phyloP scores from a whole-genome alignment of 202 grass and related monocot species.

The Brachypodium distachyon region DNA sequence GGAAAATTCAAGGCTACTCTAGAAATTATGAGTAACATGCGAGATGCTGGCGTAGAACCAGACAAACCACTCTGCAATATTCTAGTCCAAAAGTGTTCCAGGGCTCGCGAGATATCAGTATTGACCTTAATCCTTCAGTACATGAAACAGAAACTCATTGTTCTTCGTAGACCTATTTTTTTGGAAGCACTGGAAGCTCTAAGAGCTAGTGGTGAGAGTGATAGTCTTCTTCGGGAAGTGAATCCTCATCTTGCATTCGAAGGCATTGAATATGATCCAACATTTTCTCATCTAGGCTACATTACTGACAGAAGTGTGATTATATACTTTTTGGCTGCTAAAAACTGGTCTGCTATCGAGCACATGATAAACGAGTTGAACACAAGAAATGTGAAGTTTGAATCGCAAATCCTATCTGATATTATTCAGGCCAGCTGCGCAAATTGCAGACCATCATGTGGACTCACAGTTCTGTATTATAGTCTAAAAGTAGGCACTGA shows the following conservation, averaged over 20 bases:
- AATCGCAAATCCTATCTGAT: slow-evolving; percentile 39
- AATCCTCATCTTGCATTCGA: slow-evolving; percentile 58
- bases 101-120: slow-evolving; percentile 41
- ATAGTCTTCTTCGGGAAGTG: slow-evolving; percentile 58
- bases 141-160: slow-evolving; percentile 64
- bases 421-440: slow-evolving; percentile 47
- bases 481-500: slow-evolving; percentile 34
- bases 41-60: slow-evolving; percentile 64
- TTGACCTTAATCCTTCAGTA: slow-evolving; percentile 53
- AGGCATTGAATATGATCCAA: slow-evolving; percentile 38
- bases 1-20: slow-evolving; percentile 62
- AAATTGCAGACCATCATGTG: slow-evolving; percentile 43
- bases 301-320: slow-evolving; percentile 48
- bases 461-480: slow-evolving; percentile 34
- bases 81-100: slow-evolving; percentile 63
- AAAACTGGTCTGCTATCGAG: slow-evolving; percentile 51
- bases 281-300: slow-evolving; percentile 30
- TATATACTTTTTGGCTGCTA: slow-evolving; percentile 39
- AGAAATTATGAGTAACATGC: slow-evolving; percentile 52
- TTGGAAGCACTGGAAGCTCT: slow-evolving; percentile 57
- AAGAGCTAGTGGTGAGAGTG: slow-evolving; percentile 38
- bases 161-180: slow-evolving; percentile 56
- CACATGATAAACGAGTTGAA: slow-evolving; percentile 30
- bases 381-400: slow-evolving; percentile 36
- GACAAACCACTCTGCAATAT: slow-evolving; percentile 72